Evolutionary conservation across 176 grass and related monocot species (phyloP), one percentile per base, ranked within the genome.

Genomic region (Musa troglodytarum): DNA sequence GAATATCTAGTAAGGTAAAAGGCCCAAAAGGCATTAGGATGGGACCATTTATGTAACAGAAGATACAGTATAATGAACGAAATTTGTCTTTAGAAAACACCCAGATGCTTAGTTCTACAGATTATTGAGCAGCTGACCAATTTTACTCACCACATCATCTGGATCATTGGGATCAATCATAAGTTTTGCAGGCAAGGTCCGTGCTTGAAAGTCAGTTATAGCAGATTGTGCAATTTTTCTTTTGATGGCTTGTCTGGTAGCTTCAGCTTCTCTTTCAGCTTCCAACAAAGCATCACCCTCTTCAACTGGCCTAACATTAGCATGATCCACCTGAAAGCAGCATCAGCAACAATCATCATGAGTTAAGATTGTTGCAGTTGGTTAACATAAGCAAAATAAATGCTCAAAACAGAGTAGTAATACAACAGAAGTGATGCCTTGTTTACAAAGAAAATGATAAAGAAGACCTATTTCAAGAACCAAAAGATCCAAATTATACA

Each of bases 201-300:
- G 86, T 22, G 78, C 75, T 80, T 99, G 90, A 73, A 94, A 99
- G 52, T 93, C 88, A 76, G 88, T 86, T 19, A 89, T 86, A 74
- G 86, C 80, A 67, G 95, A 82, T 75, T 99, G 91, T 64, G 90
- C 90, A 79, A 99, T 91, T 75, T 99, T 99, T 76, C 91, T 94
- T 79, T 99, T 99, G 74, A 99, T 78, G 29, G 91, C 95, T 76
- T 91, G 83, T 84, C 77, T 89, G 13, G 95, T 94, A 71, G 86
- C 90, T 81, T 93, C 86, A 71, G 91, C 95, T 85, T 94, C 82
- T 74, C 80, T 91, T 84, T 94, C 90, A 85, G 90, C 95, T 77
- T 89, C 88, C 63, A 82, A 26, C 75, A 99, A 86, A 76, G 95
- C 59, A 94, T 99, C 82, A 65, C 72, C 90, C 22, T 59, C 87